Evolutionary conservation across 2,329 filamentous ascomycete species (phyloP), one percentile per base, ranked within the genome.

Genomic region (Helminthosporium solani): DNA sequence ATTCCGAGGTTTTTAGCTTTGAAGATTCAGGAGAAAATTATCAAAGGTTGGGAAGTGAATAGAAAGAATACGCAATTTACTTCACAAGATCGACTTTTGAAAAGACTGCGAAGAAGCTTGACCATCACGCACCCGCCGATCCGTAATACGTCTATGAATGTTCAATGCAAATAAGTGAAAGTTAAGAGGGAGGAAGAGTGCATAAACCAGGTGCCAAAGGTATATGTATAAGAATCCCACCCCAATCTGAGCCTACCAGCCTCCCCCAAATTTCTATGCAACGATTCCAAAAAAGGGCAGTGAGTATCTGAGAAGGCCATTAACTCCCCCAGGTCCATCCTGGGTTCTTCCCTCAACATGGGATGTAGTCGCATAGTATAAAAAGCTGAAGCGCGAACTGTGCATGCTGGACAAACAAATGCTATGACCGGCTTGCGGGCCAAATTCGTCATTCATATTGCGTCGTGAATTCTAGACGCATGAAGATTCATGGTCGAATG

Each of bases 401-500:
- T n/a, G 28, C 15, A 38, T 21, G 30, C 8, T 30, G 39, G 9
- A n/a, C 18, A 34, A 19, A 34, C 9, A 36, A 49, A 28, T 46
- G 5, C 19, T 12, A 37, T 43, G 33, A 47, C 48, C 34, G 41
- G 45, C 40, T 47, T 45, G 38, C 45, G 31, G 14, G 20, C 35
- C 35, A 21, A 16, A 38, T 25, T 15, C 20, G 42, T 16, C 33
- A 21, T 40, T 35, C 28, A 42, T 44, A 36, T 34, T 3, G 25
- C 41, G 20, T 49, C 43, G 40, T 48, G 33, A 30, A 33, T 44
- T 31, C 38, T 41, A 41, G 45, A 33, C 27, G 49, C 38, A 46
- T 37, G 40, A 51, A 46, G 43, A 49, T 44, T 53, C 38, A 45
- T 34, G 31, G 27, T 33, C 16, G 16, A 48, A 40, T 18, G 21